Conservation (phyloP, 2,329 filamentous ascomycete genomes). For the Exophiala lecanii-corni region DNA sequence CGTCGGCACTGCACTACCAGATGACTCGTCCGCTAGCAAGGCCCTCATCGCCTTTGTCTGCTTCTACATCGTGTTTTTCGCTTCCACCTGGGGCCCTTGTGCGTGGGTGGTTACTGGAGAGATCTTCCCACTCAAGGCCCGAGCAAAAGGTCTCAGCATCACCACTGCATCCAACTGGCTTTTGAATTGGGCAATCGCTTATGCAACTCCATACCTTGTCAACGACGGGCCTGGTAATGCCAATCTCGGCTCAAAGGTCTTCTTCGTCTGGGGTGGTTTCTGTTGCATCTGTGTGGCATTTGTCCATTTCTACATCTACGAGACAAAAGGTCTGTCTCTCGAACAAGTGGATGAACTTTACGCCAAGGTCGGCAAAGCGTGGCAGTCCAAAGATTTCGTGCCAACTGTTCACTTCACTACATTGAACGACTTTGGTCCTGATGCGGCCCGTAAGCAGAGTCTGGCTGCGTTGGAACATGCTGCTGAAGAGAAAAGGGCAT, state of each 20-base stretch:
- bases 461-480: conserved; percentile 34
- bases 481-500: conserved; percentile 12
- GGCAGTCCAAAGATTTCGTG: conserved; percentile 45
- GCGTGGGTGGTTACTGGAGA: conserved; percentile 38
- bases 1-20: conserved; percentile 39
- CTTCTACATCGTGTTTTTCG: conserved; percentile 45
- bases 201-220: conserved; percentile 71
- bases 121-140: conserved; percentile 44
- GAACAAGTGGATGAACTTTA: conserved; percentile 81
- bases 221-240: conserved; percentile 45
- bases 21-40: conserved; percentile 35
- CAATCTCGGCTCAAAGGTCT: conserved; percentile 57
- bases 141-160: conserved; percentile 45
- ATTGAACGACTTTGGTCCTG: conserved; percentile 35
- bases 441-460: conserved; percentile 23
- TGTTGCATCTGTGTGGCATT: conserved; percentile 49
- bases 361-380: conserved; percentile 55
- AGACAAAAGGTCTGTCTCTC: conserved; percentile 77
- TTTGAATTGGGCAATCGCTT: conserved; percentile 60
- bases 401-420: conserved; percentile 45
- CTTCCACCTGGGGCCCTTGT: conserved; percentile 36
- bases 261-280: conserved; percentile 56
- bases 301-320: conserved; percentile 68
- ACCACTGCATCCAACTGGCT: conserved; percentile 54
- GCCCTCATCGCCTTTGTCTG: conserved; percentile 42